A percentile compares a stretch with the other conserved stretches of the same genome.
These are phyloP conservation scores for Xylaria multiplex DNA, from an alignment of 2,329 filamentous ascomycete species.

Conservation along the genomic window DNA sequence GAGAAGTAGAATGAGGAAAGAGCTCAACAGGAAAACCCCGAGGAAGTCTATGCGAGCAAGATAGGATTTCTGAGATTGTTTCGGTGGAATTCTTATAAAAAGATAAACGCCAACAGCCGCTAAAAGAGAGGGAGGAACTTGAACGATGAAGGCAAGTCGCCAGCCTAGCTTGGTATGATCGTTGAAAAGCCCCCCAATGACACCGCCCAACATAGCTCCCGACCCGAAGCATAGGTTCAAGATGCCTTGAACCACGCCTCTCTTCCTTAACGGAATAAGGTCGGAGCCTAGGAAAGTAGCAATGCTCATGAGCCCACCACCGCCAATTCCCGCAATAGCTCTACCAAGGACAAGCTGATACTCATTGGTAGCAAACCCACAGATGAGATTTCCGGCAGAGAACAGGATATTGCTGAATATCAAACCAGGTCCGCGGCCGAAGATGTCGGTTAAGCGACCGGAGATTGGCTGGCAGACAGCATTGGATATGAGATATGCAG, in stretches of 20 bases:
- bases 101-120: slow-evolving; percentile 21
- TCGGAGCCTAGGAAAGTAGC: slow-evolving; percentile 23
- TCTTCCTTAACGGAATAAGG: slow-evolving; percentile 23
- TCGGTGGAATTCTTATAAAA: slow-evolving; percentile 20
- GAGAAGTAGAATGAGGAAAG: slow-evolving; percentile 8
- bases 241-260: slow-evolving; percentile 21
- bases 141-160: slow-evolving; percentile 21
- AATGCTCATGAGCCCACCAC: slow-evolving; percentile 27
- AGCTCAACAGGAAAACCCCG: slow-evolving; percentile 18
- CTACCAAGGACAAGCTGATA: slow-evolving; percentile 24
- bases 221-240: slow-evolving; percentile 24
- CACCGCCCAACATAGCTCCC: slow-evolving; percentile 19
- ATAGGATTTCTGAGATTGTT: slow-evolving; percentile 26
- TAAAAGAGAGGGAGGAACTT: slow-evolving; percentile 20
- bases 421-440: slow-evolving; percentile 22
- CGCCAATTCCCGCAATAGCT: slow-evolving; percentile 21
- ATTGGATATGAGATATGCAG: slow-evolving; percentile 28
- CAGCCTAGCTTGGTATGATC: slow-evolving; percentile 22
- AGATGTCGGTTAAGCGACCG: slow-evolving; percentile 24
- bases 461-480: slow-evolving; percentile 25
- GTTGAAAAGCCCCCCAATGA: slow-evolving; percentile 15
- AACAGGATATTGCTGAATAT: slow-evolving; percentile 25
- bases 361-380: slow-evolving; percentile 22
- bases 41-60: slow-evolving; percentile 29
- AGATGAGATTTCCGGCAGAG: slow-evolving; percentile 24